A percentile compares a stretch with the other conserved stretches of the same genome.
These are phyloP conservation scores for Aulographum hederae DNA, from an alignment of 2,329 filamentous ascomycete species.

Conservation along the genomic window DNA sequence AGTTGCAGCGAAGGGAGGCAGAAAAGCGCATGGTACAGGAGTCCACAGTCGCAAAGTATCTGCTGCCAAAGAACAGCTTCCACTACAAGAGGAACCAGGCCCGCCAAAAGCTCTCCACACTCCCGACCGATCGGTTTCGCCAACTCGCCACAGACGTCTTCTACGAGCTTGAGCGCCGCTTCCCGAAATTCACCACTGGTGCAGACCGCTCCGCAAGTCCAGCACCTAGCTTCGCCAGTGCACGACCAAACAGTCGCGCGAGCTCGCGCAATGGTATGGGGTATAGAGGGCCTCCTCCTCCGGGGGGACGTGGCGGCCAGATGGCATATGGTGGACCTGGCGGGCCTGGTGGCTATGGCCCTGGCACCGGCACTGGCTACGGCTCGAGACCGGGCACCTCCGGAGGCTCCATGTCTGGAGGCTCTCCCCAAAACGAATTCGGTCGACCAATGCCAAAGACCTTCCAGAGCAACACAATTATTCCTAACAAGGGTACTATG, in stretches of 20 bases:
- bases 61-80: slow-evolving; percentile 74
- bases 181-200: slow-evolving; percentile 56
- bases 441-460: slow-evolving; percentile 71
- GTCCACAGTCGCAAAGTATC: slow-evolving; percentile 34
- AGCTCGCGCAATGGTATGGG: slow-evolving; percentile 2
- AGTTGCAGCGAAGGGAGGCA: slow-evolving; percentile 72
- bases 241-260: slow-evolving; percentile 20
- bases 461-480: slow-evolving; percentile 87
- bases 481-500: slow-evolving; percentile 96
- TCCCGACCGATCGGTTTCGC: slow-evolving; percentile 71
- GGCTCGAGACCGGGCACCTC: neutral
- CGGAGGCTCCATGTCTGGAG: slow-evolving; percentile 17
- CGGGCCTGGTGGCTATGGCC: slow-evolving; percentile 7
- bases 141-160: slow-evolving; percentile 93
- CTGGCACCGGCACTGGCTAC: neutral
- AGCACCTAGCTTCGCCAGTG: slow-evolving; percentile 37
- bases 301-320: slow-evolving; percentile 11
- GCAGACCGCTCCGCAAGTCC: slow-evolving; percentile 42
- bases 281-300: slow-evolving; percentile 5
- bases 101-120: slow-evolving; percentile 81
- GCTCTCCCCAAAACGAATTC: slow-evolving; percentile 33
- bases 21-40: slow-evolving; percentile 29
- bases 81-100: slow-evolving; percentile 96
- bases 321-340: slow-evolving; percentile 22
- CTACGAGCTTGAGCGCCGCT: slow-evolving; percentile 79